phyloP scores from a whole-genome alignment of 768 basidiomycete species.

The Dacryopinax primogenitus region DNA sequence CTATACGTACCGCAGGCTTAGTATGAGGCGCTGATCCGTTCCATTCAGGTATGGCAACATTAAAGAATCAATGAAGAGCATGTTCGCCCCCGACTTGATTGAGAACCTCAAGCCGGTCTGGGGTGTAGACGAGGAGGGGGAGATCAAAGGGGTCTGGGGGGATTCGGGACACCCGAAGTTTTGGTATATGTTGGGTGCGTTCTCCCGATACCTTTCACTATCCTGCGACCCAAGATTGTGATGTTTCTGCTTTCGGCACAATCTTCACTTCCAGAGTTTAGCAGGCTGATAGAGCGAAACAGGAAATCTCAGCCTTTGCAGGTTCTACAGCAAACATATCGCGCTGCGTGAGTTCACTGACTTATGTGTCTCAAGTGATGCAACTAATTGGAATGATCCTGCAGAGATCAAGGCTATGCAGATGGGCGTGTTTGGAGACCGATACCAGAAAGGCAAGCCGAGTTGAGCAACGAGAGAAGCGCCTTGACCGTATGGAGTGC shows the following conservation, averaged over 20 bases:
- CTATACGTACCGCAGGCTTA: no score
- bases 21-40: no score
- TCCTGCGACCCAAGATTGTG: constrained; percentile 52
- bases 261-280: neutral
- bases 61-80: constrained; percentile 30
- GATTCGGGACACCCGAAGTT: constrained; percentile 41
- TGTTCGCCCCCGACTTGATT: constrained; percentile 38
- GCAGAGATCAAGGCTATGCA: constrained; percentile 60
- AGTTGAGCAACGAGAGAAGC: constrained; percentile 21
- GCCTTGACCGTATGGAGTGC: neutral
- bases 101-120: constrained; percentile 40
- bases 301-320: constrained; percentile 47
- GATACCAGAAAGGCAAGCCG: constrained; percentile 12
- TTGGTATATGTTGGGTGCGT: no score
- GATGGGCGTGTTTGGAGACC: constrained; percentile 30
- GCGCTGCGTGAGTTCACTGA: constrained; percentile 45
- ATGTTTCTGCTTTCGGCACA: neutral
- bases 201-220: no score
- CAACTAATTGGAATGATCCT: neutral
- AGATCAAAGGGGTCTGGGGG: constrained; percentile 39
- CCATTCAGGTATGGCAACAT: no score
- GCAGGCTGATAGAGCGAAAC: neutral
- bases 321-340: constrained; percentile 55
- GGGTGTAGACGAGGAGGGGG: constrained; percentile 55
- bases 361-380: no score